These are phyloP conservation scores for Conidiobolus incongruus DNA, from an alignment of 371 early-diverging fungal species.

Conservation along the genomic window DNA sequence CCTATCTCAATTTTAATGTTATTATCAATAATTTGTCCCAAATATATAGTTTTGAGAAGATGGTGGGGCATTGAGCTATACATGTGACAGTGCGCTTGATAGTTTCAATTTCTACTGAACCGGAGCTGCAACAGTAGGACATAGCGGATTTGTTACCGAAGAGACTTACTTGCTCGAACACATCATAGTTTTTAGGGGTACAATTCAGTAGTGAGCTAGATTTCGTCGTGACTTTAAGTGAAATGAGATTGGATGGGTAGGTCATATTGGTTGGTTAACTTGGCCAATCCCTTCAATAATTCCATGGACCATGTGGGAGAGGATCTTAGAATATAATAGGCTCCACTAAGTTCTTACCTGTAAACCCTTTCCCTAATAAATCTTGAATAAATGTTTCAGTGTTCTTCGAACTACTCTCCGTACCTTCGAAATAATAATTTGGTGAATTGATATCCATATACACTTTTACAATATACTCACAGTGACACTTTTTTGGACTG, in stretches of 20 bases:
- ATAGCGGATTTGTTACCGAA: conserved; percentile 44
- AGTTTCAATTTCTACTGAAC: conserved; percentile 35
- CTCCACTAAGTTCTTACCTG: conserved; percentile 15
- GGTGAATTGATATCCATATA: conserved; percentile 83
- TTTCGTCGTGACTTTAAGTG: conserved; percentile 58
- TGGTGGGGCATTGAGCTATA: conserved; percentile 74
- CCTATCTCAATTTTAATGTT: conserved; percentile 74
- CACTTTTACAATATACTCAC: conserved; percentile 81
- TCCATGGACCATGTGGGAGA: conserved; percentile 51
- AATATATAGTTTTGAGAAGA: conserved; percentile 72
- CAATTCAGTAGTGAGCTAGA: conserved; percentile 33
- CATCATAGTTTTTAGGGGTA: conserved; percentile 50
- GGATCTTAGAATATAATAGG: conserved; percentile 83
- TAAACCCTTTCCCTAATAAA: conserved; percentile 8
- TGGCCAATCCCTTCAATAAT: conserved; percentile 38
- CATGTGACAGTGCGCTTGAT: conserved; percentile 34
- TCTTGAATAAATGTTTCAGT: conserved; percentile 47
- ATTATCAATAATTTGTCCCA: conserved; percentile 41
- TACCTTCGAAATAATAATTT: conserved; percentile 41
- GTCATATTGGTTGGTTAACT: conserved; percentile 34
- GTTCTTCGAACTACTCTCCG: conserved; percentile 29
- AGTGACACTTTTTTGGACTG: conserved; percentile 51
- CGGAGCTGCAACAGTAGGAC: conserved; percentile 85
- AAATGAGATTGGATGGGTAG: conserved; percentile 66
- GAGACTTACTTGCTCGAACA: conserved; percentile 49